Evolutionary conservation across 306 rosid species (phyloP), one percentile per base, ranked within the genome.

Genomic region (Calophaca sinica): DNA sequence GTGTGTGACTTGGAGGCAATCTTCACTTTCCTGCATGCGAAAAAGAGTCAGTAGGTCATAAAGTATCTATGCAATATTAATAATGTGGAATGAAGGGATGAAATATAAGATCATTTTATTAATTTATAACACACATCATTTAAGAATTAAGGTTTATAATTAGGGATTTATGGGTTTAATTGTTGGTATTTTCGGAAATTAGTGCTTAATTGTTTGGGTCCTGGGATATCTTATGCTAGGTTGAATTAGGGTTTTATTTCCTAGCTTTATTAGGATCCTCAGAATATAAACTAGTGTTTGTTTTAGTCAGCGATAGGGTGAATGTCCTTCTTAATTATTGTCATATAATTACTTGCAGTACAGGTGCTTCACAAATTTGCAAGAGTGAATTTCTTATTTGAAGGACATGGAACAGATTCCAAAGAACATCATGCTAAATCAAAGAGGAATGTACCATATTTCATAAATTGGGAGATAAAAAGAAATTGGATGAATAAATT

Each of bases 11-110:
- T 58, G 89, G 46, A 83, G 78, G 69, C 68, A 80, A 81, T 86
- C 89, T 68, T 80, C 97, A 76, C 84, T 82, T 46, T 84, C 92
- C 98, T 96, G 89, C 84, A 78, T 10, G 50, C 52, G 57, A 8
- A 62, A 45, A 80, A 50, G 39, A 59, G 57, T 44, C 35, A 51
- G 45, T n/a, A 69, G 31, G 55, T 38, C 58, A 65, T 15, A 52
- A 31, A 14, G 62, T 31, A 53, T 45, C 12, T 35, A 42, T 14
- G 26, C 10, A 58, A 52, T 53, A 28, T 10, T 58, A 52, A 20
- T 44, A 46, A 60, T 31, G 45, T 58, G 49, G 44, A 45, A 60
- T n/a, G 68, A 38, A 51, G 11, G 6, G 45, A 45, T 46, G 36
- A 35, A 13, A 33, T 52, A 49, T 49, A 36, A 51, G 39, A 52